phyloP scores from a whole-genome alignment of 1,139 yeast genomes.

The Candida sanyaensis region DNA sequence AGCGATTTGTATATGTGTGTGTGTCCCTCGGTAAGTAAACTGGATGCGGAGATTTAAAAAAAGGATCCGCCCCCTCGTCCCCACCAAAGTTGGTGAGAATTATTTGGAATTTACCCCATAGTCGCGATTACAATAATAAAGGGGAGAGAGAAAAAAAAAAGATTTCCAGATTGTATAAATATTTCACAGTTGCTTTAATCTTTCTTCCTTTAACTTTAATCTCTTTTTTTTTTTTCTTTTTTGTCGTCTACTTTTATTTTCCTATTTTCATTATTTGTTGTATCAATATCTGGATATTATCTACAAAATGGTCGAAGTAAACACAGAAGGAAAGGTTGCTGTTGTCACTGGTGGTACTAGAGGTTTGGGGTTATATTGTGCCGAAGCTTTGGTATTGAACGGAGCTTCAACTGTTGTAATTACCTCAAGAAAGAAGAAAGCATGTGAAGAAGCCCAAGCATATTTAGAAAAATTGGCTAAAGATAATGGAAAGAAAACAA shows the following conservation, averaged over 20 bases:
- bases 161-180: neutral
- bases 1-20: neutral
- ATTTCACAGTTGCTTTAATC: neutral
- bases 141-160: neutral
- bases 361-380: constrained; percentile 72
- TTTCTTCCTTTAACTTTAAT: neutral
- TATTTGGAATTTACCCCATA: neutral
- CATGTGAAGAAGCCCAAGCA: constrained; percentile 61
- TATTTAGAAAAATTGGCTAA: constrained; percentile 50
- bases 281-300: neutral
- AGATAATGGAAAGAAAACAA: constrained; percentile 41
- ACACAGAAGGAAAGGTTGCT: constrained; percentile 66
- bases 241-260: neutral
- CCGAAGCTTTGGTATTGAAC: constrained; percentile 62
- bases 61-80: neutral
- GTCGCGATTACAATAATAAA: neutral
- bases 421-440: constrained; percentile 65
- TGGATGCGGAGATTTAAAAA: neutral
- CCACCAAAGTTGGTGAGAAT: neutral
- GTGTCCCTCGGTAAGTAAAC: neutral
- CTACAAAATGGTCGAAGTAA: constrained; percentile 41
- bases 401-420: constrained; percentile 68
- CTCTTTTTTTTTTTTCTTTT: neutral
- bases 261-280: neutral
- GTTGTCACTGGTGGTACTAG: constrained; percentile 81